Conservation (phyloP, 176 grass and related monocot genomes). For the Raddia guianensis region DNA sequence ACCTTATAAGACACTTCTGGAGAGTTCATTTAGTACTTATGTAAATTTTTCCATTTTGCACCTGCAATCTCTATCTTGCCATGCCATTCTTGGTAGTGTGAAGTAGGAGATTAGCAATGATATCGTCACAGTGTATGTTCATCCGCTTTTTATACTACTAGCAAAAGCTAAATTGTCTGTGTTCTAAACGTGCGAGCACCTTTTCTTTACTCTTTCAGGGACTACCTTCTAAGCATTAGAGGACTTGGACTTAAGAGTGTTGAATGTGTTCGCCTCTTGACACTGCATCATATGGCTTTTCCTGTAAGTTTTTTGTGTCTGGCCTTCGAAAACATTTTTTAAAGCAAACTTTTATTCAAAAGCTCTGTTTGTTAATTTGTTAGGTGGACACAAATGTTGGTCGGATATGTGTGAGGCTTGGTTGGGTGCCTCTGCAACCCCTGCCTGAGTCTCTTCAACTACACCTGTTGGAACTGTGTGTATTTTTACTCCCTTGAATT, state of each 20-base stretch:
- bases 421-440: conserved; percentile 79
- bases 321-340: background rate
- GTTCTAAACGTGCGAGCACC: conserved; percentile 34
- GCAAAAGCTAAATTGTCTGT: conserved; percentile 5
- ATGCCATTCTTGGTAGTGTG: conserved; percentile 7
- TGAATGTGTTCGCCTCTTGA: conserved; percentile 86
- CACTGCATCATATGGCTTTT: conserved; percentile 86
- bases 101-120: background rate
- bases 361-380: conserved; percentile 37
- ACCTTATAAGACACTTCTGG: conserved; percentile 13
- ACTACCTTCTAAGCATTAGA: conserved; percentile 76
- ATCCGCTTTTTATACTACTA: conserved; percentile 20
- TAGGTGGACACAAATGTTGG: conserved; percentile 91
- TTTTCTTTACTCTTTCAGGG: conserved; percentile 52
- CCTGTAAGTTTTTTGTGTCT: conserved; percentile 53
- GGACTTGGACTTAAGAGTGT: conserved; percentile 87
- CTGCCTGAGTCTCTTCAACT: conserved; percentile 73
- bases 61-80: conserved; percentile 3
- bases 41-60: background rate
- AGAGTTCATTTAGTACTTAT: background rate
- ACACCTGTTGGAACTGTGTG: conserved; percentile 72
- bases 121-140: background rate
- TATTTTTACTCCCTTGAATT: conserved; percentile 25
- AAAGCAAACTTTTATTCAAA: conserved; percentile 24
- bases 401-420: conserved; percentile 80